Conservation (phyloP, 2,329 filamentous ascomycete genomes). For the Fusarium sp. region DNA sequence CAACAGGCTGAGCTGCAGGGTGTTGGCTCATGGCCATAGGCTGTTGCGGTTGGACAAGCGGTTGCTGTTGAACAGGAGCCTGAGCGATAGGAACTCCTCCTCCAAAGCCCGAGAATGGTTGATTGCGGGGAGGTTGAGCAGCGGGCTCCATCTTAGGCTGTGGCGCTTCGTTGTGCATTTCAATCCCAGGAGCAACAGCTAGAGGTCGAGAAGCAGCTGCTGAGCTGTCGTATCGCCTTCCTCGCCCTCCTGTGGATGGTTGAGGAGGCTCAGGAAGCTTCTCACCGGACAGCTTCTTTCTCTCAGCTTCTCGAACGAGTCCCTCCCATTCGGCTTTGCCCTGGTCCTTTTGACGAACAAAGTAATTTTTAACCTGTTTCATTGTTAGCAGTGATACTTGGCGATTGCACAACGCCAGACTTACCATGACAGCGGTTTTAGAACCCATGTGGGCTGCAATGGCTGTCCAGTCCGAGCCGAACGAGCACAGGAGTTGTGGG, state of each 20-base stretch:
- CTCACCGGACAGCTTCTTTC: constrained; percentile 66
- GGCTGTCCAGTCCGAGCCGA: constrained; percentile 80
- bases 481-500: constrained; percentile 75
- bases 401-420: constrained; percentile 38
- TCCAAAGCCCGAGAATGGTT: constrained; percentile 57
- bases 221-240: constrained; percentile 62
- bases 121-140: constrained; percentile 49
- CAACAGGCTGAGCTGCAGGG: constrained; percentile 51
- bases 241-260: constrained; percentile 61
- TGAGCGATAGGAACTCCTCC: constrained; percentile 59
- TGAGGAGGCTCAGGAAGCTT: constrained; percentile 68
- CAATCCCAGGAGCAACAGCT: constrained; percentile 59
- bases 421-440: constrained; percentile 87
- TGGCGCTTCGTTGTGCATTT: constrained; percentile 58
- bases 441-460: constrained; percentile 85
- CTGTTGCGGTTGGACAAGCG: constrained; percentile 46
- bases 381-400: constrained; percentile 14
- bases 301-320: constrained; percentile 70
- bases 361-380: constrained; percentile 74
- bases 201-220: constrained; percentile 55
- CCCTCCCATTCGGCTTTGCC: constrained; percentile 68
- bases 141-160: constrained; percentile 59
- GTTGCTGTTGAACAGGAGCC: constrained; percentile 51
- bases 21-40: constrained; percentile 52
- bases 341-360: constrained; percentile 70